A percentile compares a stretch with the other conserved stretches of the same genome.
Evolutionary conservation across 805 yeast species (phyloP).

Genomic region (Yarrowia sp.): DNA sequence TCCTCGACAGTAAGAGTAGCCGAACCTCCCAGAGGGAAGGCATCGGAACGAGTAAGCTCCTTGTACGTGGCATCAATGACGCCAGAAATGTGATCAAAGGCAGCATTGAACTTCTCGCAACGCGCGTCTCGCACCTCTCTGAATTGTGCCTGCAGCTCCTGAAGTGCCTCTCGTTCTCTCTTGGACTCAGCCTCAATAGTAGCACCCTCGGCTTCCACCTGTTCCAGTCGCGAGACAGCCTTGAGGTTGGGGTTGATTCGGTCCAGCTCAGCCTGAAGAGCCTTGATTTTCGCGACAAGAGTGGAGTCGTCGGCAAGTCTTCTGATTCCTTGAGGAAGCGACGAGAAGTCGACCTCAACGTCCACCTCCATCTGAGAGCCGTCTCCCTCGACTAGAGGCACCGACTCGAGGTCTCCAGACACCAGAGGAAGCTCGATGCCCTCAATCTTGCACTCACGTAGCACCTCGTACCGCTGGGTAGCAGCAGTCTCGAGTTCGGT

Average conservation of each 20-base stretch:
- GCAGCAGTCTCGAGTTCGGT: slow-evolving; percentile 44
- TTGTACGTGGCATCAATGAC: slow-evolving; percentile 80
- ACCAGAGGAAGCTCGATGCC: slow-evolving; percentile 67
- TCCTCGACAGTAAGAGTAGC: slow-evolving; percentile 87
- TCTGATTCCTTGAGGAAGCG: slow-evolving; percentile 45
- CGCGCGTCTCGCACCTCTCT: slow-evolving; percentile 66
- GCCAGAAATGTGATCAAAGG: slow-evolving; percentile 76
- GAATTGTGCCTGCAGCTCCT: slow-evolving; percentile 54
- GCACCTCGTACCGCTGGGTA: slow-evolving; percentile 40
- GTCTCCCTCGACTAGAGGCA: slow-evolving; percentile 64
- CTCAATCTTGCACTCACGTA: slow-evolving; percentile 78
- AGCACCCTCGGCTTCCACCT: slow-evolving; percentile 65
- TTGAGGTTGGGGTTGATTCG: slow-evolving; percentile 78
- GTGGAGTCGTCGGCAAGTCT: slow-evolving; percentile 19
- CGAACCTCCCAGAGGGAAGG: slow-evolving; percentile 87
- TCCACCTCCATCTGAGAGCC: slow-evolving; percentile 48
- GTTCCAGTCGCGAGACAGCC: slow-evolving; percentile 76
- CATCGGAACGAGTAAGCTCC: slow-evolving; percentile 76
- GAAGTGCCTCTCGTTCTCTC: slow-evolving; percentile 60
- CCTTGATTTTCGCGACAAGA: slow-evolving; percentile 45
- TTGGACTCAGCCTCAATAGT: slow-evolving; percentile 71
- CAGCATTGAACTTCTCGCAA: slow-evolving; percentile 67
- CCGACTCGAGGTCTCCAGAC: slow-evolving; percentile 64
- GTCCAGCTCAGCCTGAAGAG: slow-evolving; percentile 46
- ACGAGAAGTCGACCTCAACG: slow-evolving; percentile 43